These are phyloP conservation scores for Myxozyma mucilagina DNA, from an alignment of 805 yeast species.

Conservation along the genomic window DNA sequence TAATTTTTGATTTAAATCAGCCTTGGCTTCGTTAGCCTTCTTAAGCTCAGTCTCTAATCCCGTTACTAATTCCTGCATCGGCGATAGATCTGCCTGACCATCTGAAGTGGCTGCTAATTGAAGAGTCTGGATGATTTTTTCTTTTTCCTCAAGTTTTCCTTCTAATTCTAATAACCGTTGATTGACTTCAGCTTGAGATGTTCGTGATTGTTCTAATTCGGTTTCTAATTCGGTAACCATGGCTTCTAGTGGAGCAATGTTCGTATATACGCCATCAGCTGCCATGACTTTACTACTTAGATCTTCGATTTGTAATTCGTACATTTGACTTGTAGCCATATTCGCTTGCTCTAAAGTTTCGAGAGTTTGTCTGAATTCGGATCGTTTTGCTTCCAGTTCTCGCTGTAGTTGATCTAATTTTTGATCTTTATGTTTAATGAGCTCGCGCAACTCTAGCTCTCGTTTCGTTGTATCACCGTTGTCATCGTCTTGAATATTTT, in stretches of 20 bases:
- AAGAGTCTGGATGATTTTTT: slow-evolving; percentile 23
- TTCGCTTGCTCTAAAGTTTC: slow-evolving; percentile 31
- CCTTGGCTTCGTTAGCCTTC: neutral
- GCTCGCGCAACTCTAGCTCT: slow-evolving; percentile 36
- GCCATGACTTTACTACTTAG: slow-evolving; percentile 30
- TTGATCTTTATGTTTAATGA: slow-evolving; percentile 37
- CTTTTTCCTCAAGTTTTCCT: slow-evolving; percentile 28
- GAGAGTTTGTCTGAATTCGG: slow-evolving; percentile 39
- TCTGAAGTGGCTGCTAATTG: slow-evolving; percentile 12
- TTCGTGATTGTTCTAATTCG: slow-evolving; percentile 32
- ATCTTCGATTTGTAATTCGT: slow-evolving; percentile 26
- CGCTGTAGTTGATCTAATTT: slow-evolving; percentile 35
- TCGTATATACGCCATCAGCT: slow-evolving; percentile 32
- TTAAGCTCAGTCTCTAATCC: slow-evolving; percentile 33
- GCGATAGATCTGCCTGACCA: slow-evolving; percentile 32
- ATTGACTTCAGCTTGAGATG: slow-evolving; percentile 27
- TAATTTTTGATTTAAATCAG: neutral
- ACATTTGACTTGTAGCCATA: slow-evolving; percentile 23
- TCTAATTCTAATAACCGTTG: slow-evolving; percentile 13
- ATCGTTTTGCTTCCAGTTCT: slow-evolving; percentile 38
- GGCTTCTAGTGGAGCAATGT: slow-evolving; percentile 35
- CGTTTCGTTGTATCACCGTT: slow-evolving; percentile 16
- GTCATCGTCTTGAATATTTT: slow-evolving; percentile 35
- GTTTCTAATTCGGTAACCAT: slow-evolving; percentile 34
- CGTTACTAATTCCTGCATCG: slow-evolving; percentile 33